These are phyloP conservation scores for Oryza glaberrima DNA, from an alignment of 176 grass and related monocot species.

Conservation along the genomic window DNA sequence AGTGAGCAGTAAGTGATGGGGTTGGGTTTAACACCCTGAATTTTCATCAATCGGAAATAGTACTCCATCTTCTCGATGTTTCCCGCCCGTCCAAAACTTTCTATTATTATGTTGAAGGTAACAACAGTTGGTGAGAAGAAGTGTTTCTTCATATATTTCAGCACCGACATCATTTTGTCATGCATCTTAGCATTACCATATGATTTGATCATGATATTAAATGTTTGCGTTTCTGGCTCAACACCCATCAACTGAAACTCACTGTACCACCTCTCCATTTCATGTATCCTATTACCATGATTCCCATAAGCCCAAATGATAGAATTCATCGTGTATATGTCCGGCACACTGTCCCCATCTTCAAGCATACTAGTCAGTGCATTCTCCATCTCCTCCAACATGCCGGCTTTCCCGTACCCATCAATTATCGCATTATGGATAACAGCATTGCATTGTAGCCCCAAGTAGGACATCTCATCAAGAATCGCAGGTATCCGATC, in stretches of 20 bases:
- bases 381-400: conserved; percentile 68
- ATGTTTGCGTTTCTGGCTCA: conserved; percentile 69
- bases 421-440: conserved; percentile 82
- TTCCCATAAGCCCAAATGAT: conserved; percentile 81
- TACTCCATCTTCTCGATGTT: conserved; percentile 92
- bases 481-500: conserved; percentile 61
- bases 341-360: conserved; percentile 59
- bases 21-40: conserved; percentile 78
- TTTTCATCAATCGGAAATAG: conserved; percentile 88
- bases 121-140: conserved; percentile 60
- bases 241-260: conserved; percentile 88
- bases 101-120: conserved; percentile 82
- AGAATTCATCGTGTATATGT: conserved; percentile 92
- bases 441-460: conserved; percentile 67
- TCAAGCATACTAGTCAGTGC: conserved; percentile 70
- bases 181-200: conserved; percentile 66
- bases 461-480: conserved; percentile 77
- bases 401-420: conserved; percentile 72
- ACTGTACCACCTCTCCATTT: conserved; percentile 80
- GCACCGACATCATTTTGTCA: conserved; percentile 65
- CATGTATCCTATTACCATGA: conserved; percentile 47
- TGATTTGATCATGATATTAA: conserved; percentile 85
- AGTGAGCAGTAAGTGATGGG: conserved; percentile 83
- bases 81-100: conserved; percentile 68
- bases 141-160: conserved; percentile 75